phyloP scores from a whole-genome alignment of 2,329 filamentous ascomycete genomes.

The Coniochaeta ligniaria region DNA sequence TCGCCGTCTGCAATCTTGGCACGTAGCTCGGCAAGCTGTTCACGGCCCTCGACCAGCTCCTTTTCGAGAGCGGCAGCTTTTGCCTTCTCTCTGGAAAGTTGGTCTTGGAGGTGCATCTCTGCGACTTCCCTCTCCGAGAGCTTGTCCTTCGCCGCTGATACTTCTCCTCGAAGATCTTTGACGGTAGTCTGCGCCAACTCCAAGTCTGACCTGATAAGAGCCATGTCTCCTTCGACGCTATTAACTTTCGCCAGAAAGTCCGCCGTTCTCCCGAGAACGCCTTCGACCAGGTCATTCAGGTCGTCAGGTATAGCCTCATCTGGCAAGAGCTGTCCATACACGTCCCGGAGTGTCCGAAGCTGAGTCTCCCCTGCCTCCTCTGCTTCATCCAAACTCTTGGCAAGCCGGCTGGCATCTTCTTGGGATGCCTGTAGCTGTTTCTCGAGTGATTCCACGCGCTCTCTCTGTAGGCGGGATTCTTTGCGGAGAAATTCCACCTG shows the following conservation, averaged over 20 bases:
- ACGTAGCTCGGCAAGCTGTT: constrained; percentile 62
- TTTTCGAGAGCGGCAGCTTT: constrained; percentile 45
- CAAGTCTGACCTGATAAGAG: constrained; percentile 55
- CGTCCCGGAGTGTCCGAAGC: constrained; percentile 46
- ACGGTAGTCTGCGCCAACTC: constrained; percentile 50
- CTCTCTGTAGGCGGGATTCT: constrained; percentile 51
- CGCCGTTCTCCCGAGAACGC: constrained; percentile 48
- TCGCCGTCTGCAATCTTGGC: constrained; percentile 73
- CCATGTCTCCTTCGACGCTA: constrained; percentile 51
- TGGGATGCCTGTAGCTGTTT: constrained; percentile 47
- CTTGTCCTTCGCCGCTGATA: constrained; percentile 45
- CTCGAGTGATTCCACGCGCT: constrained; percentile 52
- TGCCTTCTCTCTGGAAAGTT: constrained; percentile 44
- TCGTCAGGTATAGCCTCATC: constrained; percentile 47
- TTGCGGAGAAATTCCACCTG: constrained; percentile 57
- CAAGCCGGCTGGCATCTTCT: constrained; percentile 44
- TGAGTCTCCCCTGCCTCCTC: constrained; percentile 47
- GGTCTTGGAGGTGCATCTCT: constrained; percentile 45
- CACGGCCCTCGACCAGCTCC: constrained; percentile 57
- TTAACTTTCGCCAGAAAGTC: constrained; percentile 54
- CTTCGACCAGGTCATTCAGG: constrained; percentile 49
- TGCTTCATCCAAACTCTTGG: constrained; percentile 40
- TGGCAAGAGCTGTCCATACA: constrained; percentile 52
- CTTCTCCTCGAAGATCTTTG: constrained; percentile 48
- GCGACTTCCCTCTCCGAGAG: constrained; percentile 45